Conservation (phyloP, 495 filamentous ascomycete genomes). For the Lasiosphaeria miniovina region DNA sequence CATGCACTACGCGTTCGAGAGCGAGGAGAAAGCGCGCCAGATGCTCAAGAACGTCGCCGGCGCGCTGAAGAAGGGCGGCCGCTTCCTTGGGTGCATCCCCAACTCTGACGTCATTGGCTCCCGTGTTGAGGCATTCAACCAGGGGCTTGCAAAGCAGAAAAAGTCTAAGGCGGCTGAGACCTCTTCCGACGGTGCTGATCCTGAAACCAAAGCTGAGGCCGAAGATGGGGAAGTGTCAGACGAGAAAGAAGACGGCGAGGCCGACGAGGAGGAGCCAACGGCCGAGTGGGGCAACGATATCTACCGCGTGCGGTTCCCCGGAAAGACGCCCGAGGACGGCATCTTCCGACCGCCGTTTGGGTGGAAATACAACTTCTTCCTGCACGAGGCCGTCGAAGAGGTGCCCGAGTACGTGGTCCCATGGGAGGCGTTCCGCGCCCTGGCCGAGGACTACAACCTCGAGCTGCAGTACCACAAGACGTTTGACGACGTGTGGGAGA, state of each 20-base stretch:
- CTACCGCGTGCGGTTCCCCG: slow-evolving; percentile 84
- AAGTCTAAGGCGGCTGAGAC: slow-evolving; percentile 11
- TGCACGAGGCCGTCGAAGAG: slow-evolving; percentile 92
- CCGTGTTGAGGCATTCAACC: slow-evolving; percentile 61
- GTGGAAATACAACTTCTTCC: slow-evolving; percentile 95
- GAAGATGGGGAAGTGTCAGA: slow-evolving; percentile 7
- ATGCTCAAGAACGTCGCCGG: slow-evolving; percentile 95
- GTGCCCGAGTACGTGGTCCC: slow-evolving; percentile 97
- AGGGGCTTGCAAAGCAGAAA: slow-evolving; percentile 46
- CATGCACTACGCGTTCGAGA: slow-evolving; percentile 98
- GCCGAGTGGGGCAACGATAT: slow-evolving; percentile 90
- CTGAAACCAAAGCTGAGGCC: slow-evolving; percentile 3
- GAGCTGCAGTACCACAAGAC: slow-evolving; percentile 88
- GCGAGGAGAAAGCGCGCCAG: slow-evolving; percentile 76
- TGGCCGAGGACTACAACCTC: slow-evolving; percentile 95
- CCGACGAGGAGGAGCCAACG: slow-evolving; percentile 48
- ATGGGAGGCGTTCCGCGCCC: slow-evolving; percentile 91
- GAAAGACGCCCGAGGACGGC: slow-evolving; percentile 71
- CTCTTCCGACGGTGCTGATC: no score
- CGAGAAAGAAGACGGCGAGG: slow-evolving; percentile 46
- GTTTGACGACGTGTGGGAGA: slow-evolving; percentile 86
- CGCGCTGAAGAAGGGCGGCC: slow-evolving; percentile 84
- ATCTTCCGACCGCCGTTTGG: slow-evolving; percentile 92
- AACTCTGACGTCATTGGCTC: slow-evolving; percentile 82
- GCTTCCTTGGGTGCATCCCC: slow-evolving; percentile 89